Base-by-base conservation (phyloP, 768 basidiomycete species). In the Pilatotrama ljubarskyi region DNA sequence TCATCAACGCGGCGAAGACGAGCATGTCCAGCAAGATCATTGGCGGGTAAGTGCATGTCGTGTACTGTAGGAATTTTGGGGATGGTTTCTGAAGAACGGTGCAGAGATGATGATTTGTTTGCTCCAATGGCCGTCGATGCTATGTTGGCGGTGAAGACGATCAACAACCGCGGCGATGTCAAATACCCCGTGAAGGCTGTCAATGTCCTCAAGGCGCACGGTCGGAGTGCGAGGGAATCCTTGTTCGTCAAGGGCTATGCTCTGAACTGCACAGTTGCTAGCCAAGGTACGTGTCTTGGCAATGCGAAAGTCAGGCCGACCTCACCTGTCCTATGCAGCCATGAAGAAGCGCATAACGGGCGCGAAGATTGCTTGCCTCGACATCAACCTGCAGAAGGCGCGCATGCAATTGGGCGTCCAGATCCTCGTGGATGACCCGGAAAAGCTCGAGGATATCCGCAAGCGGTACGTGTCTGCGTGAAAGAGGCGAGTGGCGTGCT, bases 111-210 rank as follows among this genome's bases (percentile, higher is more conserved):
- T 68, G 95, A 97, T 72, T 80, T 98, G 53, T 99, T 98, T 73
- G 95, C 96, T 11, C 96, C 97, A 46, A 92, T 99, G 88, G 95
- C 96, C 51, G 97, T 99, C 14, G 95, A 98, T 66, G 97, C 97
- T 26, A 98, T 99, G 94, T 84, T 95, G 46, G 90, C 97, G 3
- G 97, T 99, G 55, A 95, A 88, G 78, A 95, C 94, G 6, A 86
- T 93, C 68, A 98, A 98, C 73, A 77, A 87, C 64, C 85, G 94
- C 52, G 97, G 97, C 29, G 97, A 99, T 72, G 88, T 91, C 71
- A 98, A 98, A 75, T 99, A 98, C 76, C 97, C 97, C 5, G 97
- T 99, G 62, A 98, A 99, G 76, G 97, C 97, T 5, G 97, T 99
- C 64, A 99, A 99, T 70, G 86, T 98, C 26, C 81, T 99, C 67